Base-by-base conservation (phyloP, 2,329 filamentous ascomycete species). In the Penicillium sp. region DNA sequence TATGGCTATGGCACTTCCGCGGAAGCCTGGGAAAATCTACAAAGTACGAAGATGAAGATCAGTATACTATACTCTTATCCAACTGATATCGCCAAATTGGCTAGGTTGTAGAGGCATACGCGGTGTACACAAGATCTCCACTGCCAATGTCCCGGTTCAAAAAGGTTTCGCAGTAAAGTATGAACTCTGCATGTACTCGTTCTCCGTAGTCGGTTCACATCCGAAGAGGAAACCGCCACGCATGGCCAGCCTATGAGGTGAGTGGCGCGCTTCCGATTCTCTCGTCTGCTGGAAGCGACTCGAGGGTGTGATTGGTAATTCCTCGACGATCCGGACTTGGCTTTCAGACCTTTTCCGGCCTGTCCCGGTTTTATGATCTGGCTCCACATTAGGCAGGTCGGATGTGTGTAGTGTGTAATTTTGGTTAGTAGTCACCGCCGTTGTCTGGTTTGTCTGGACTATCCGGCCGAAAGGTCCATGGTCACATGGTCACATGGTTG, bases 301-400 rank as follows among this genome's bases (percentile, higher is more conserved):
- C 46, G 47, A 35, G 31, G n/a, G 38, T 48, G 35, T 60, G 58
- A 57, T 63, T 66, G 62, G 56, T 50, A 50, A 42, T 6, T 15
- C 35, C 60, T 61, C 41, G 59, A 49, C 53, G 59, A 63, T 61
- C 58, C 59, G 53, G 54, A 60, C 57, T 59, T 54, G 50, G 53
- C 47, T 55, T 50, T 42, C 38, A 46, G 32, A 40, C 53, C 51
- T 46, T 54, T 57, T 62, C 61, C 61, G 61, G 54, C 28, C 46
- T 55, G 46, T 58, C 53, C 59, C 59, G 57, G 56, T 33, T 37
- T 18, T 33, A 47, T 44, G 39, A 33, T 44, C 37, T 37, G 29
- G 44, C 27, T 28, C 27, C 29, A 20, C 6, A 27, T 42, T 38
- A 32, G 46, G 46, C 32, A 45, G 27, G 33, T 42, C 44, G 40